Base-by-base conservation (phyloP, 148 eudicot species). In the Fallopia convolvulus region DNA sequence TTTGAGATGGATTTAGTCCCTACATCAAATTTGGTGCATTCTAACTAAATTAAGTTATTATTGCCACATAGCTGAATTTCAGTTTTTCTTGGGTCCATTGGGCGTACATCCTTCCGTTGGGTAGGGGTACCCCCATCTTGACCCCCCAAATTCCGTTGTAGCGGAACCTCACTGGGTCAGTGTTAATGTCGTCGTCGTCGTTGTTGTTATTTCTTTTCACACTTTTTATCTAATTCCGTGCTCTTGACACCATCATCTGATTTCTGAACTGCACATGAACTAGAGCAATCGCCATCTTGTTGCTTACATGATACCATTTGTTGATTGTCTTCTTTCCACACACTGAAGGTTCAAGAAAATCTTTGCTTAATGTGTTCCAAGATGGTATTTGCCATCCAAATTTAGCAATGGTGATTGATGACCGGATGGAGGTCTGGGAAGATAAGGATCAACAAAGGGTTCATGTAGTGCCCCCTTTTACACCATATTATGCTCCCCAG, bases 331-430 rank as follows among this genome's bases (percentile, higher is more conserved):
- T 80, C 32, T 23, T 76, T 84, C 48, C 39, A 47, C 47, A 70
- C 68, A 55, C 74, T 74, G 39, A 74, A 95, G 99, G 99, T 65
- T 82, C 88, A 23, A 87, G 84, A 81, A 95, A 95, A 78, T 95
- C 99, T 76, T 83, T 95, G 88, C 83, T 89, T 30, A 89, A 82
- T 82, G 99, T 95, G 53, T 92, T 95, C 79, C 90, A 93, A 85
- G 82, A 83, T 84, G 91, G 97, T 6, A 78, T 81, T 73, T 95
- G 97, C 75, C 99, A 92, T 87, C 97, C 97, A 74, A 91, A 84
- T 78, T 89, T 95, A 97, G 97, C 99, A 44, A 91, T 95, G 97
- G 99, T 95, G 77, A 93, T 95, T 47, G 97, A 95, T 83, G 99
- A 95, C 66, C 92, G 97, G 65, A 72, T 87, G 79, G 91, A 89